Percentiles rank a stretch among this genome's conserved stretches.
These are phyloP conservation scores for Tinospora cordifolia DNA, from an alignment of 164 flowering plant species.

Conservation along the genomic window DNA sequence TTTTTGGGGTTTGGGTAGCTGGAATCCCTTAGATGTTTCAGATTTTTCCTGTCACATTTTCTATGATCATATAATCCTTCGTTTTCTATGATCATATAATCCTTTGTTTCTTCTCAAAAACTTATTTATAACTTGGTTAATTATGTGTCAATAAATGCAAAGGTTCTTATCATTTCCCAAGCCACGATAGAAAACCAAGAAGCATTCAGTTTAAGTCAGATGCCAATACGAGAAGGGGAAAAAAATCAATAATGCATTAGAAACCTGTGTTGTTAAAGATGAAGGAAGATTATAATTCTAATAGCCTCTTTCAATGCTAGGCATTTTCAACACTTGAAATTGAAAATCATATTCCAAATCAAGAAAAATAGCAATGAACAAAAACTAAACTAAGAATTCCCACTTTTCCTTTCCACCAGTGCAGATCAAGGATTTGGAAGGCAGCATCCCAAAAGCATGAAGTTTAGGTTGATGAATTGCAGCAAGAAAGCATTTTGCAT, in stretches of 20 bases:
- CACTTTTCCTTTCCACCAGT: conserved; percentile 54
- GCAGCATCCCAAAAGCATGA: conserved; percentile 38
- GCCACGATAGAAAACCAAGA: not conserved
- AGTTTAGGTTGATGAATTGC: conserved; percentile 27
- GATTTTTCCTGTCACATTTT: too few species aligned
- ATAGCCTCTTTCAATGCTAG: not conserved
- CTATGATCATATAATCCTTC: too few species aligned
- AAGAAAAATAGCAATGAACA: not conserved
- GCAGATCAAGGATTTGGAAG: conserved; percentile 52
- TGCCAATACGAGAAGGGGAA: not conserved
- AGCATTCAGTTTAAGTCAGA: not conserved
- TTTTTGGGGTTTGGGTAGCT: too few species aligned
- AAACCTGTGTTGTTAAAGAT: not conserved
- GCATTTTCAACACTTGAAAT: not conserved
- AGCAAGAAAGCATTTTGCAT: conserved; percentile 43
- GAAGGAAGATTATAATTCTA: not conserved
- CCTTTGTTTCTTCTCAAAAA: too few species aligned
- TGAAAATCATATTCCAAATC: not conserved
- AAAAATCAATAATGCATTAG: not conserved
- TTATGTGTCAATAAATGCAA: not conserved
- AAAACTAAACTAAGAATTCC: conserved; percentile 4
- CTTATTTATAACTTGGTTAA: too few species aligned
- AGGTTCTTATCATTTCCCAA: not conserved
- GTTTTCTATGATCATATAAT: too few species aligned
- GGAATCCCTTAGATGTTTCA: too few species aligned